Conservation (phyloP, 1,139 yeast genomes). For the Kluyveromyces sp. region DNA sequence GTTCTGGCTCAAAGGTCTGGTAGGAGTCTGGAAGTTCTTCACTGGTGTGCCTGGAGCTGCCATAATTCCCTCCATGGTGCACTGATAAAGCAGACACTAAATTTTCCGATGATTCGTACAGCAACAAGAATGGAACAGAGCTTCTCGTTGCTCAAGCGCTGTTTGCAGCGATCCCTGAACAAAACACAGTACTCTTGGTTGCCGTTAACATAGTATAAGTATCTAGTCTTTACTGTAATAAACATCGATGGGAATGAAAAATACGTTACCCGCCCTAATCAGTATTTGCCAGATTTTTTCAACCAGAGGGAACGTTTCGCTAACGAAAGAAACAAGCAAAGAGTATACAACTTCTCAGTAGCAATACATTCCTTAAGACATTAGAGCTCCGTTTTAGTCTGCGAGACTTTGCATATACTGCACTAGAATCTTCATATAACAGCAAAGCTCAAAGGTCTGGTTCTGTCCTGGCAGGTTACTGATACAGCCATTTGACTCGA, state of each 20-base stretch:
- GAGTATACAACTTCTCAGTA: not conserved
- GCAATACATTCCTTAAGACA: too few species aligned
- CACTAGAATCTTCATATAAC: not conserved
- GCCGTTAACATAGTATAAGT: too few species aligned
- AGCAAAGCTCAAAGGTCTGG: not conserved
- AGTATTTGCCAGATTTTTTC: not conserved
- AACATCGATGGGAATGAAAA: not conserved
- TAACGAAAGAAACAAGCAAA: not conserved
- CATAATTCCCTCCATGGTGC: conserved; percentile 1
- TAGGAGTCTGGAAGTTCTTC: conserved; percentile 19
- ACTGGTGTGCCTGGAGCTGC: conserved; percentile 8
- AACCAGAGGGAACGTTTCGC: not conserved
- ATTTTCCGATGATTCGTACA: too few species aligned
- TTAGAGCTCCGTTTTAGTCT: too few species aligned
- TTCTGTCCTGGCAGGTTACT: not conserved
- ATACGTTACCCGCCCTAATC: not conserved
- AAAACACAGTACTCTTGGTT: too few species aligned
- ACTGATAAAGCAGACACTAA: too few species aligned
- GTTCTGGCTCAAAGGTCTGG: conserved; percentile 23
- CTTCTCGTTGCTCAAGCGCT: too few species aligned
- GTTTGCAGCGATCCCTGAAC: too few species aligned
- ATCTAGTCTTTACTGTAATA: too few species aligned
- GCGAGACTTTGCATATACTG: not conserved
- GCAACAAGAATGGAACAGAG: too few species aligned
- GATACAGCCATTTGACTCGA: not conserved